Base-by-base conservation (phyloP, 1,284 basidiomycete species). In the Malassezia nana region DNA sequence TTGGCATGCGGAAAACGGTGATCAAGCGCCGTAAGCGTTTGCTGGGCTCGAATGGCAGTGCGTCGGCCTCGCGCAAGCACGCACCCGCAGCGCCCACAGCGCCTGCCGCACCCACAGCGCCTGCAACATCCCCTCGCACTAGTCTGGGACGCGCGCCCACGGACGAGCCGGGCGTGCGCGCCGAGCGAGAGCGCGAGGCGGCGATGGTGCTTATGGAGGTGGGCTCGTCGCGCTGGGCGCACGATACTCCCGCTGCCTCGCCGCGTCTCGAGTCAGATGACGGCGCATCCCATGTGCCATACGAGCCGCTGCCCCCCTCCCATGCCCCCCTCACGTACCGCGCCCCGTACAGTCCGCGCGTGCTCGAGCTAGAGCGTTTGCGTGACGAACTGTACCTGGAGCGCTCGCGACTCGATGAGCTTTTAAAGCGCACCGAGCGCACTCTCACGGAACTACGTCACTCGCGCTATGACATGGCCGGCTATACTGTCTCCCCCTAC, bases 21-120 rank as follows among this genome's bases (percentile, higher is more conserved):
- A 98, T 98, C 80, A 98, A 98, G 78, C 83, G 92, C 31, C 81
- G 92, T 59, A 96, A 96, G 78, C 84, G 92, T 63, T 89, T 96
- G 26, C 87, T 90, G 44, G 89, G 51, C 22, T 18, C 41, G 5
- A 39, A 31, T 3, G 18, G 18, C 7, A 16, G 12, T 16, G 22
- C 44, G 33, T 26, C 22, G 16, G 26, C 40, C 22, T 18, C 40
- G 16, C 26, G 24, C 22, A 47, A 33, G 22, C 16, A 24, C 9
- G 15, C 43, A 3, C 8, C 30, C 3, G 7, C 28, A 15, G 13
- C n/a, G 25, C 9, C 16, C 28, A 7, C n/a, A 18, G 39, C 10
- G 20, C 13, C 41, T 25, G 10, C 10, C 15, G 39, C 29, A 24
- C 26, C 25, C 18, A 20, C n/a, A 7, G 20, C 28, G 18, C 18